Percentiles rank a stretch among this genome's conserved stretches.
Evolutionary conservation across 179 eudicot species (phyloP).

Genomic region (Drosera spatulata): DNA sequence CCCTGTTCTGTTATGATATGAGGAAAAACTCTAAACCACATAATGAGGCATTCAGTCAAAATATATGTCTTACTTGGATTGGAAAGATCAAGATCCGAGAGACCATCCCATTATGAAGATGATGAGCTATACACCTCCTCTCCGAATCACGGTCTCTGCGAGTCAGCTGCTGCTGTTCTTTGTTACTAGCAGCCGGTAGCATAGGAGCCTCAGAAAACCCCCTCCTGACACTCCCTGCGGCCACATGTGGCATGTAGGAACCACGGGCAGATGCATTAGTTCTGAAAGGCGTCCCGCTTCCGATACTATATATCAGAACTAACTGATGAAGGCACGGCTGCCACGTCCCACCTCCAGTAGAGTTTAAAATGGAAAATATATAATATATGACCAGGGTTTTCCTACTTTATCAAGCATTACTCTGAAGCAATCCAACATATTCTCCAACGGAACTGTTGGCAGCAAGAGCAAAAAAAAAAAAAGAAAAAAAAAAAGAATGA

Average conservation of each 20-base stretch:
- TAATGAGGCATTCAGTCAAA: not conserved
- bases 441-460: too few species aligned
- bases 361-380: slow-evolving; percentile 46
- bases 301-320: slow-evolving; percentile 29
- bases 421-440: too few species aligned
- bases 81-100: slow-evolving; percentile 28
- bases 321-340: slow-evolving; percentile 18
- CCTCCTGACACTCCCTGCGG: too few species aligned
- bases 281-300: slow-evolving; percentile 45
- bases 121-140: slow-evolving; percentile 90
- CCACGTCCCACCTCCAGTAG: slow-evolving; percentile 12
- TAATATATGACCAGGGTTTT: slow-evolving; percentile 45
- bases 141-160: slow-evolving; percentile 99
- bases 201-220: too few species aligned
- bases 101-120: slow-evolving; percentile 43
- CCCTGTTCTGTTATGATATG: too few species aligned
- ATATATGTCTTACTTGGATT: slow-evolving; percentile 75
- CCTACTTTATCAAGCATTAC: too few species aligned
- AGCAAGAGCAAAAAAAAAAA: too few species aligned
- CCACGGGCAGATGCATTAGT: slow-evolving; percentile 92
- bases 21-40: too few species aligned
- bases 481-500: too few species aligned
- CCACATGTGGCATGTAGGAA: too few species aligned
- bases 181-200: slow-evolving; percentile 30
- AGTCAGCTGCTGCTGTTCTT: slow-evolving; percentile 70